Percentiles rank a stretch among this genome's conserved stretches.
These are phyloP conservation scores for Dentipellis fragilis DNA, from an alignment of 768 basidiomycete genomes.

Conservation along the genomic window DNA sequence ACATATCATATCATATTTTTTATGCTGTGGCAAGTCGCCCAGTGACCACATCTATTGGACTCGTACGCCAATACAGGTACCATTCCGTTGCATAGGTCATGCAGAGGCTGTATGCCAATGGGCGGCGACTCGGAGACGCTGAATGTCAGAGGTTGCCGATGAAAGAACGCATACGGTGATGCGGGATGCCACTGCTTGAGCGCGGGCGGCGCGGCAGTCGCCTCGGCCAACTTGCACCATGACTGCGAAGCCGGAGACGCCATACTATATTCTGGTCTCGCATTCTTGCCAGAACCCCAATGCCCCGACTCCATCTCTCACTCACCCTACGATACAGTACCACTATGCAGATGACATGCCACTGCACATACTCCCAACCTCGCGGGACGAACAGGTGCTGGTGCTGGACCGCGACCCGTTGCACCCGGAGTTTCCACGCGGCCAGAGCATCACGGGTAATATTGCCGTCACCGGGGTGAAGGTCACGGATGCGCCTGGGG, in stretches of 20 bases:
- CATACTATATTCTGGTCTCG: conserved; percentile 63
- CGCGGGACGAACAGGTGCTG: conserved; percentile 59
- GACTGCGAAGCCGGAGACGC: conserved; percentile 20
- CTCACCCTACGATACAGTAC: conserved; percentile 70
- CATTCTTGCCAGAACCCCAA: conserved; percentile 36
- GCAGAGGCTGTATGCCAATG: no score
- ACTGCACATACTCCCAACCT: conserved; percentile 48
- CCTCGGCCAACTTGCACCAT: background rate
- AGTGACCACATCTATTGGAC: no score
- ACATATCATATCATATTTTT: no score
- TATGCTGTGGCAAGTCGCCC: no score
- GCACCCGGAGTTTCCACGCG: conserved; percentile 27
- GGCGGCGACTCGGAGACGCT: no score
- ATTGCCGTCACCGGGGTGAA: conserved; percentile 48
- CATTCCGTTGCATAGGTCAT: no score
- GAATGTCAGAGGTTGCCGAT: no score
- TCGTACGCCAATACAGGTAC: no score
- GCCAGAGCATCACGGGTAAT: conserved; percentile 40
- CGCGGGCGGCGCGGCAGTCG: no score
- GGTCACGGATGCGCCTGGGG: conserved; percentile 66
- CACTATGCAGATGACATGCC: conserved; percentile 76
- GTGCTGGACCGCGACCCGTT: conserved; percentile 60
- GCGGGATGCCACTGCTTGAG: no score
- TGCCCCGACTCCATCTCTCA: conserved; percentile 28
- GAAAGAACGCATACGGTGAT: no score